Base-by-base conservation (phyloP, 768 basidiomycete genomes). In the Suillus clintonianus region DNA sequence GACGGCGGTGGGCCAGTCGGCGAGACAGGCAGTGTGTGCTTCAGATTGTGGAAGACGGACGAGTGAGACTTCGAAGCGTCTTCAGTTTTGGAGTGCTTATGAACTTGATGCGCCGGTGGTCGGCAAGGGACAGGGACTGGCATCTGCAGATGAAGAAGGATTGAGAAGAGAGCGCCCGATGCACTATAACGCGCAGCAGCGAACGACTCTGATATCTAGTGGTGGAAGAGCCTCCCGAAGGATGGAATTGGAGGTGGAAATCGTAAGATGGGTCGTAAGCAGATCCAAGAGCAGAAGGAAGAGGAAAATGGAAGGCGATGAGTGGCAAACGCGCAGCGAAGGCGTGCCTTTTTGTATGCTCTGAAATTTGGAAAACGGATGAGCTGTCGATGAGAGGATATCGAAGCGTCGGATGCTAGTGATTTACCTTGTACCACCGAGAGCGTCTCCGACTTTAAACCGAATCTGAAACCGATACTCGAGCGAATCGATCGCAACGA, bases 311-410 rank as follows among this genome's bases (percentile, higher is more conserved):
- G 70, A 71, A 71, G 67, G 69, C 65, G 62, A 67, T 67, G 68
- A 69, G 73, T 85, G 91, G 90, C 90, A 81, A 82, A 94, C 91
- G 91, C 91, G 83, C 91, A 92, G 83, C 89, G 83, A 93, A 94
- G 91, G 91, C 91, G 91, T 84, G 90, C 90, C 90, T 92, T 92
- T 93, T 92, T 73, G 70, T 68, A 68, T 71, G 76, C 70, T 76
- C 74, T 72, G 67, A 69, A 72, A 57, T 68, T 71, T 68, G 71
- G 72, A 69, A 39, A 62, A 59, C 30, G 59, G 42, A 60, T 43
- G 69, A 70, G 70, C 66, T 72, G 67, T 63, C 59, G 61, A 71
- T 67, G 54, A 62, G 34, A 48, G 8, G 63, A 64, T 60, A 62
- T 57, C 61, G 60, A 68, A 62, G 48, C 1, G n/a, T 39, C 15